A percentile compares a stretch with the other conserved stretches of the same genome.
Conservation (phyloP, 1,284 basidiomycete genomes). For the Ceratobasidium sp. region DNA sequence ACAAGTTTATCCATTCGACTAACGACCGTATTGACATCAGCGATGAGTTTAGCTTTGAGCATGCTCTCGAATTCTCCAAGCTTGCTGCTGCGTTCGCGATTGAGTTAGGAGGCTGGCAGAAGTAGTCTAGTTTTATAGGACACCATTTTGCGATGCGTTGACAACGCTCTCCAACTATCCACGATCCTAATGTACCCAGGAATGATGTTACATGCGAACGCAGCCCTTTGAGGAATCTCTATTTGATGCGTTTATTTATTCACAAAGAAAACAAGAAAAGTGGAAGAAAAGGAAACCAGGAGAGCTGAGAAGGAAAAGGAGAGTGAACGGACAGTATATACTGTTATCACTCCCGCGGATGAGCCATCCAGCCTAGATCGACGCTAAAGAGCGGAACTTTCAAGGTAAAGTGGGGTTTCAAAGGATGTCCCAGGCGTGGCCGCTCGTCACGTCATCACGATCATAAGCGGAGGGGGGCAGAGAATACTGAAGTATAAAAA, state of each 20-base stretch:
- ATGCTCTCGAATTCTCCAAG: conserved; percentile 90
- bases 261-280: conserved; percentile 7
- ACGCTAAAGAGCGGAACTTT: conserved; percentile 26
- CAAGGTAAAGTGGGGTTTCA: neutral
- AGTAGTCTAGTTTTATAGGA: conserved; percentile 44
- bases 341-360: conserved; percentile 26
- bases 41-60: conserved; percentile 82
- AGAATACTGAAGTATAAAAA: neutral
- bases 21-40: conserved; percentile 85
- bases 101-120: conserved; percentile 69
- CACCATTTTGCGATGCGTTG: neutral
- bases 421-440: conserved; percentile 11
- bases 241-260: neutral
- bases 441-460: neutral
- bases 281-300: neutral
- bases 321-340: neutral
- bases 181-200: neutral
- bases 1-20: conserved; percentile 80
- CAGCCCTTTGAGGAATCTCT: neutral
- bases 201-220: neutral
- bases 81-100: conserved; percentile 84
- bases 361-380: conserved; percentile 21
- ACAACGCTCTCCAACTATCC: neutral
- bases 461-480: neutral
- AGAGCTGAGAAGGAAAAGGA: neutral